phyloP scores from a whole-genome alignment of 345 rosid species.

The Acer negundo region DNA sequence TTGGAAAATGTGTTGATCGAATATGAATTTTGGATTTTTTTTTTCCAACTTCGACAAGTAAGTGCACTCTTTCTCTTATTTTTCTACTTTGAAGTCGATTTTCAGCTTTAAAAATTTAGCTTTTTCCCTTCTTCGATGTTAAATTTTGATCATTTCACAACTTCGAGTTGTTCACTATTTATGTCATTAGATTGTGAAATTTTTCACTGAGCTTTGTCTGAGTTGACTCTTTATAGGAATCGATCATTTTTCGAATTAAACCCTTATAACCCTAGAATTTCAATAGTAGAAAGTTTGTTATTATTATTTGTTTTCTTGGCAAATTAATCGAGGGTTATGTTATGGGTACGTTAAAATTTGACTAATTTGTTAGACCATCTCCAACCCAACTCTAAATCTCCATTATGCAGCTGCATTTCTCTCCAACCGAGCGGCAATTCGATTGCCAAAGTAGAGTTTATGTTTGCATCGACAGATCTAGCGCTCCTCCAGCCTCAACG shows the following conservation, averaged over 20 bases:
- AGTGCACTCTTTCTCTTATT: constrained; percentile 18
- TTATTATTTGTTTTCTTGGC: neutral
- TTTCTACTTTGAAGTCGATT: neutral
- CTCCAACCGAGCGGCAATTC: too few relatives aligned
- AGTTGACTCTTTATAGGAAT: too few relatives aligned
- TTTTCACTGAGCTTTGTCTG: too few relatives aligned
- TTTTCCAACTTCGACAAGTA: constrained; percentile 39
- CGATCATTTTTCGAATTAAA: too few relatives aligned
- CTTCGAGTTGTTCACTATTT: neutral
- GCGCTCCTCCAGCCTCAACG: too few relatives aligned
- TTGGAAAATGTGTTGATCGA: constrained; percentile 18
- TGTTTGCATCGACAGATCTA: too few relatives aligned
- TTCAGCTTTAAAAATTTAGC: neutral
- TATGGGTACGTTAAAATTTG: neutral
- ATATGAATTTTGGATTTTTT: constrained; percentile 42
- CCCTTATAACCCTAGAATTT: too few relatives aligned
- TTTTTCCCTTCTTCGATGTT: neutral
- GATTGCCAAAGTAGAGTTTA: too few relatives aligned
- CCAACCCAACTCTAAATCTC: too few relatives aligned
- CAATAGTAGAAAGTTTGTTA: neutral
- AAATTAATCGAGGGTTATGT: neutral
- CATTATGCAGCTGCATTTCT: too few relatives aligned
- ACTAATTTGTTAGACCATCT: neutral
- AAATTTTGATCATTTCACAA: neutral
- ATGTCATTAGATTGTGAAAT: too few relatives aligned